phyloP scores from a whole-genome alignment of 2,329 filamentous ascomycete genomes.

The Aspergillus sp. region DNA sequence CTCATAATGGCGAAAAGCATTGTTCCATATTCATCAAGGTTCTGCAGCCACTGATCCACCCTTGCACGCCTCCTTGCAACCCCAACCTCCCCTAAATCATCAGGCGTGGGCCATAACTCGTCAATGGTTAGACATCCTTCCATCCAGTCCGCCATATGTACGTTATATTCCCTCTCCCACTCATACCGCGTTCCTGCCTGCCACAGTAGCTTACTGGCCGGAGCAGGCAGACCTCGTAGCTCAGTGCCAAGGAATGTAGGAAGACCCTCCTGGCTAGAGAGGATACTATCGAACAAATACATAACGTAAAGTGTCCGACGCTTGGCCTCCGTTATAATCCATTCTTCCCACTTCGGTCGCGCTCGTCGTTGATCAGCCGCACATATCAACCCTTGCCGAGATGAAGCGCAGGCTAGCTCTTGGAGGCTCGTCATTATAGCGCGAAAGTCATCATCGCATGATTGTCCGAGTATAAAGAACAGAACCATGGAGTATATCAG shows the following conservation, averaged over 20 bases:
- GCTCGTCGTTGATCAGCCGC: conserved; percentile 40
- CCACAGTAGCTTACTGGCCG: conserved; percentile 48
- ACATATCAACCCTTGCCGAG: conserved; percentile 47
- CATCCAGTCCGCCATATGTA: conserved; percentile 45
- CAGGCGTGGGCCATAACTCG: conserved; percentile 52
- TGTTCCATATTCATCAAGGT: conserved; percentile 55
- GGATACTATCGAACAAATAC: conserved; percentile 57
- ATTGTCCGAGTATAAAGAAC: conserved; percentile 43
- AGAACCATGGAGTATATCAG: conserved; percentile 53
- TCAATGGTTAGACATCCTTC: conserved; percentile 47
- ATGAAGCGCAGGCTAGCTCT: conserved; percentile 46
- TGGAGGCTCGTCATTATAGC: conserved; percentile 53
- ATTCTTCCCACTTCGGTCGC: conserved; percentile 54
- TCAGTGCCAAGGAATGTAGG: conserved; percentile 54
- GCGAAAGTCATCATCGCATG: conserved; percentile 38
- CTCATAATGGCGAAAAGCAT: conserved; percentile 54
- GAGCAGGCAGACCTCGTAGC: conserved; percentile 49
- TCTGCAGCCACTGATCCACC: conserved; percentile 54
- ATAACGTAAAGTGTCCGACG: conserved; percentile 54
- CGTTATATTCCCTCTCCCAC: conserved; percentile 51
- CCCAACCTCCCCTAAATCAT: conserved; percentile 30
- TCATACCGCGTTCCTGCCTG: conserved; percentile 33
- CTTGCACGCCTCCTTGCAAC: conserved; percentile 36
- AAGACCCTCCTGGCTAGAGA: conserved; percentile 48
- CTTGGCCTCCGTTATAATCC: conserved; percentile 56